Evolutionary conservation across 2,329 filamentous ascomycete species (phyloP).

Genomic region (Cladosporium halotolerans): DNA sequence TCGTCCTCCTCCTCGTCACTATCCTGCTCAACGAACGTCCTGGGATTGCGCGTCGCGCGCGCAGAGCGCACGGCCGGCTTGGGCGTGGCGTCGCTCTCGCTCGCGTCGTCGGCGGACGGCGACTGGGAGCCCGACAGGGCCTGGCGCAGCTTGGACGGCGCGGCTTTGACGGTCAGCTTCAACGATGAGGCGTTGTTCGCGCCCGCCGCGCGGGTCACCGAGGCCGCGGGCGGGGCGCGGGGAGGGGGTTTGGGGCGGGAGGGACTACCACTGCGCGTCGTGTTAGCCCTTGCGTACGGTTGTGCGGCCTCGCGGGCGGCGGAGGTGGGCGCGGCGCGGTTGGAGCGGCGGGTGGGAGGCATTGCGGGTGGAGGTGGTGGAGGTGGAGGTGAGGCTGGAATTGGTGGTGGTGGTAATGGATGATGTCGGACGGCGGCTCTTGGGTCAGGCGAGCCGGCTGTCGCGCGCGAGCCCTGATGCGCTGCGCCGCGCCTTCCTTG

Average conservation of each 20-base stretch:
- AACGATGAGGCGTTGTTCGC: slow-evolving; percentile 34
- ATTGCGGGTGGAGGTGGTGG: slow-evolving; percentile 16
- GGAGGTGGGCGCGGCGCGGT: slow-evolving; percentile 21
- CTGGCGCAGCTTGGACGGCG: slow-evolving; percentile 44
- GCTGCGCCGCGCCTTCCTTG: slow-evolving; percentile 7
- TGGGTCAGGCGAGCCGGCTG: neutral
- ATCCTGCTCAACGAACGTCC: slow-evolving; percentile 30
- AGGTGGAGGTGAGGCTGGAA: neutral
- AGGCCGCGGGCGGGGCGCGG: slow-evolving; percentile 16
- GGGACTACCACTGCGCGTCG: slow-evolving; percentile 21
- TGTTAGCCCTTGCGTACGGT: slow-evolving; percentile 19
- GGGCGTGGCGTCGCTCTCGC: slow-evolving; percentile 31
- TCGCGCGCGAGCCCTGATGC: neutral
- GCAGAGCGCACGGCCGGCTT: slow-evolving; percentile 19
- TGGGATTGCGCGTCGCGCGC: slow-evolving; percentile 29
- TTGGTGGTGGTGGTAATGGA: neutral
- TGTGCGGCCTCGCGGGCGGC: slow-evolving; percentile 16
- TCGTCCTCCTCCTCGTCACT: slow-evolving; percentile 25
- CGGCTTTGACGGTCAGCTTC: slow-evolving; percentile 45
- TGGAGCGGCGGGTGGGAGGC: slow-evolving; percentile 29
- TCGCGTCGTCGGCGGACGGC: slow-evolving; percentile 25
- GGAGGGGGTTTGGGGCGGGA: slow-evolving; percentile 6
- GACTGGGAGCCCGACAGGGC: slow-evolving; percentile 36
- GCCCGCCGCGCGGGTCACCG: slow-evolving; percentile 31
- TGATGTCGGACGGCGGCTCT: neutral